These are phyloP conservation scores for Nitzschia inconspicua DNA, from an alignment of 108 stramenopile genomes.

Conservation along the genomic window DNA sequence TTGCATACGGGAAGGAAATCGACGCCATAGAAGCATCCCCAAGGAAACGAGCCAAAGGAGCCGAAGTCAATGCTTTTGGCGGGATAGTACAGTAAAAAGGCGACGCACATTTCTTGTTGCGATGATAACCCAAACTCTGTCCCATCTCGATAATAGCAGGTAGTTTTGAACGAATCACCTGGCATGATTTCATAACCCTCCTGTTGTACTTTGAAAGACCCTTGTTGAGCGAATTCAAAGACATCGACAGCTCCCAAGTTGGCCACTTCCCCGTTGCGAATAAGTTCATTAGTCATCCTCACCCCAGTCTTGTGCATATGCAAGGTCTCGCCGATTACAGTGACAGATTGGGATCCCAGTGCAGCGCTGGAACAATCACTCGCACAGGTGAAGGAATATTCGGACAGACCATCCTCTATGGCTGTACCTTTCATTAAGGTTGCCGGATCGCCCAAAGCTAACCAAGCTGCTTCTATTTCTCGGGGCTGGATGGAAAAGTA, in stretches of 20 bases:
- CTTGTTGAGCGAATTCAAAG: slow-evolving; percentile 44
- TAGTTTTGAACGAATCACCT: slow-evolving; percentile 39
- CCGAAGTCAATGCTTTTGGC: too few relatives aligned
- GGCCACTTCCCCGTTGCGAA: slow-evolving; percentile 38
- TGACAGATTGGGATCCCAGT: slow-evolving; percentile 17
- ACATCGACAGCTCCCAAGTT: slow-evolving; percentile 20
- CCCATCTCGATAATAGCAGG: too few relatives aligned
- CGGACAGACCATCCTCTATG: slow-evolving; percentile 27
- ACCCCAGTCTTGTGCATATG: slow-evolving; percentile 50
- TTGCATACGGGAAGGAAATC: too few relatives aligned
- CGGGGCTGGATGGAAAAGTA: slow-evolving; percentile 26
- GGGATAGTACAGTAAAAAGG: too few relatives aligned
- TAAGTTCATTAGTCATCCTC: slow-evolving; percentile 33
- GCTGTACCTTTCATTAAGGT: slow-evolving; percentile 15
- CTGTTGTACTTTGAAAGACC: slow-evolving; percentile 20
- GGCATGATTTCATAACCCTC: slow-evolving; percentile 24
- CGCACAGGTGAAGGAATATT: slow-evolving; percentile 40
- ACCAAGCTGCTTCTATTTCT: slow-evolving; percentile 26
- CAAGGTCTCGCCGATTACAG: slow-evolving; percentile 37
- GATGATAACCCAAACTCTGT: too few relatives aligned
- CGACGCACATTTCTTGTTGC: too few relatives aligned
- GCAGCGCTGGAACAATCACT: slow-evolving; percentile 19
- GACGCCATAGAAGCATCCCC: too few relatives aligned
- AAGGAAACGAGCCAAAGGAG: too few relatives aligned
- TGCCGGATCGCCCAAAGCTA: slow-evolving; percentile 41